Percentiles rank a stretch among this genome's conserved stretches.
These are phyloP conservation scores for Chalciporus sphaerocephalus DNA, from an alignment of 768 basidiomycete species.

Conservation along the genomic window DNA sequence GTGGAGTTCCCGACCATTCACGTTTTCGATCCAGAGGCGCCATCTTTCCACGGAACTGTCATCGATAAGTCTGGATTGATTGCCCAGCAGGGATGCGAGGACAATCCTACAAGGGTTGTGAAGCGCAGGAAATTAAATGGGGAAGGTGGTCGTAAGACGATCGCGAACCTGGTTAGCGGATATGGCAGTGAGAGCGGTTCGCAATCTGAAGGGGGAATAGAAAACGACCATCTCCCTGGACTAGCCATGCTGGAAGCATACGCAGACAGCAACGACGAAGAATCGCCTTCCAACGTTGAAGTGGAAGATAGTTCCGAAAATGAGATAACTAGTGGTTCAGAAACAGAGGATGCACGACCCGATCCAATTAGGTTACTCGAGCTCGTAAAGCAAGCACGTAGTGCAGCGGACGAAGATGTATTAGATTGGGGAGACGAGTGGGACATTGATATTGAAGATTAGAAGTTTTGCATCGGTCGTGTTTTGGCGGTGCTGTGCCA, in stretches of 20 bases:
- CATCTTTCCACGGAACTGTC: slow-evolving; percentile 53
- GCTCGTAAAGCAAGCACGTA: slow-evolving; percentile 20
- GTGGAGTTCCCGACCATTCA: slow-evolving; percentile 84
- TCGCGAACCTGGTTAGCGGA: slow-evolving; percentile 53
- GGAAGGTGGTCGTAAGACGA: slow-evolving; percentile 50
- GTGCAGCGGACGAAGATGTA: slow-evolving; percentile 25
- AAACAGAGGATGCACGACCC: slow-evolving; percentile 7
- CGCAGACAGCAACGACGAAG: slow-evolving; percentile 19
- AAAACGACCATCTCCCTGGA: slow-evolving; percentile 5
- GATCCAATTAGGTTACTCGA: slow-evolving; percentile 22
- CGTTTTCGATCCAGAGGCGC: slow-evolving; percentile 55
- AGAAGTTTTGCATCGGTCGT: not conserved
- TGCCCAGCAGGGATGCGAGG: slow-evolving; percentile 8
- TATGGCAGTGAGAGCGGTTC: slow-evolving; percentile 53
- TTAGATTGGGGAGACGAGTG: slow-evolving; percentile 33
- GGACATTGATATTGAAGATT: slow-evolving; percentile 16
- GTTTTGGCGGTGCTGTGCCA: too few species aligned
- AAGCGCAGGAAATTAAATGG: slow-evolving; percentile 58
- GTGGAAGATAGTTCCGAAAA: slow-evolving; percentile 19
- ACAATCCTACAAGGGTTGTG: slow-evolving; percentile 32
- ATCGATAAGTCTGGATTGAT: slow-evolving; percentile 50
- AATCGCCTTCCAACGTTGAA: not conserved
- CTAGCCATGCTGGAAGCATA: slow-evolving; percentile 25
- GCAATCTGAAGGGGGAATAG: slow-evolving; percentile 25
- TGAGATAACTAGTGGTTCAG: slow-evolving; percentile 8